Conservation (phyloP, 345 rosid genomes). For the Brassica rapa region DNA sequence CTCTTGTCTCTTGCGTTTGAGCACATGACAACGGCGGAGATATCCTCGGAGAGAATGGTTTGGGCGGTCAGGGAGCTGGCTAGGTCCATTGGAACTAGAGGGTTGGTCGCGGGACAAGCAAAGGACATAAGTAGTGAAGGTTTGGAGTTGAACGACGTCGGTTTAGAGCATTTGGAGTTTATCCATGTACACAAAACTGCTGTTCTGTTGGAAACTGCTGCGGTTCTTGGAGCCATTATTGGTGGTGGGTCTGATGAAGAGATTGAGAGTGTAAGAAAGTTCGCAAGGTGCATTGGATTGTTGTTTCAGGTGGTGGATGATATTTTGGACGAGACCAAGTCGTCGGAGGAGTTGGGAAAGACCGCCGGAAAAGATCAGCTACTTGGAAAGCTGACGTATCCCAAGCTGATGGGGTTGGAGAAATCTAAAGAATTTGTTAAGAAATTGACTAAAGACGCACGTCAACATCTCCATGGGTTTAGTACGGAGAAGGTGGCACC, state of each 20-base stretch:
- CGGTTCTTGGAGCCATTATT: constrained; percentile 1
- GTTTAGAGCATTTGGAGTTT: constrained; percentile 70
- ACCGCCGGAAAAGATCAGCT: constrained; percentile 38
- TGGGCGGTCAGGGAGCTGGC: constrained; percentile 75
- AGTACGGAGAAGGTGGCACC: constrained; percentile 74
- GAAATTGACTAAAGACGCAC: constrained; percentile 66
- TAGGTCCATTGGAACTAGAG: constrained; percentile 60
- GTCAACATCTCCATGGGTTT: constrained; percentile 58
- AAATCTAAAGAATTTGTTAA: constrained; percentile 67
- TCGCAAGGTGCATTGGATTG: constrained; percentile 1
- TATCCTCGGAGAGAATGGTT: constrained; percentile 49
- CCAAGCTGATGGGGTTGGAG: constrained; percentile 74
- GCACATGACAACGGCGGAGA: constrained; percentile 27
- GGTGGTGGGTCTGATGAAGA: neutral
- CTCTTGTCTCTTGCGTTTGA: neutral
- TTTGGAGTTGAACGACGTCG: constrained; percentile 42
- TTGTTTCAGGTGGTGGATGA: neutral
- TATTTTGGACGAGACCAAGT: neutral
- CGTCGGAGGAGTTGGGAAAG: neutral
- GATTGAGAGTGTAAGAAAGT: neutral
- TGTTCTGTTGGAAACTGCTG: constrained; percentile 62
- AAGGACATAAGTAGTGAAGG: constrained; percentile 78
- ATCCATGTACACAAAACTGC: constrained; percentile 89
- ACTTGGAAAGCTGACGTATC: constrained; percentile 74
- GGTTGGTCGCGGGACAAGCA: constrained; percentile 88